Percentiles rank a stretch among this genome's conserved stretches.
These are phyloP conservation scores for Exophiala aquamarina DNA, from an alignment of 2,329 filamentous ascomycete genomes.

Conservation along the genomic window DNA sequence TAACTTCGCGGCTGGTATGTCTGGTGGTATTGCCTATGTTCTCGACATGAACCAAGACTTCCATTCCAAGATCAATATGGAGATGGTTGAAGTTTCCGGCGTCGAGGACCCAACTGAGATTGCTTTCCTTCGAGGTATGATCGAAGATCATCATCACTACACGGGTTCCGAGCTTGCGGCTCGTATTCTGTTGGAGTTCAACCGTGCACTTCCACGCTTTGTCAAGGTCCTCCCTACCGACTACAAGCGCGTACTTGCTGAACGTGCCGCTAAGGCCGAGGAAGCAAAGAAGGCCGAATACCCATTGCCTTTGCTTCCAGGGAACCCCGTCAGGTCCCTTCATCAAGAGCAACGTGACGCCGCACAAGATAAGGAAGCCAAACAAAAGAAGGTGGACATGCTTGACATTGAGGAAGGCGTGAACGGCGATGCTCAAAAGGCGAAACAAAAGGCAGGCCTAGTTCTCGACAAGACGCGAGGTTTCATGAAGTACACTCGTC, in stretches of 20 bases:
- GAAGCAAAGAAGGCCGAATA: conserved; percentile 83
- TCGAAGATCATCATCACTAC: conserved; percentile 97
- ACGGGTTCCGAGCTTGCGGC: conserved; percentile 93
- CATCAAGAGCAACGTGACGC: conserved; percentile 56
- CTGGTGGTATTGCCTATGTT: conserved; percentile 93
- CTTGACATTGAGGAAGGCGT: conserved; percentile 92
- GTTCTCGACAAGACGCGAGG: conserved; percentile 97
- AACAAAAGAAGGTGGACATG: conserved; percentile 69
- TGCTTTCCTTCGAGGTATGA: conserved; percentile 82
- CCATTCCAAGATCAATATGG: conserved; percentile 87
- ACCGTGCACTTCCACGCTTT: conserved; percentile 82
- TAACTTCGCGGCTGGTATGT: conserved; percentile 98
- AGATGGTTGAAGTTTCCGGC: conserved; percentile 90
- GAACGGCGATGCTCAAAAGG: conserved; percentile 70
- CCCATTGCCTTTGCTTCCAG: conserved; percentile 73
- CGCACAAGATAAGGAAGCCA: conserved; percentile 61
- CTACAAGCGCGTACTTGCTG: conserved; percentile 88
- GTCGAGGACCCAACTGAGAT: conserved; percentile 86
- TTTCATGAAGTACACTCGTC: conserved; percentile 96
- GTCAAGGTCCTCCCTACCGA: conserved; percentile 92
- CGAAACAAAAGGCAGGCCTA: conserved; percentile 86
- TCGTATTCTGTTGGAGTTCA: conserved; percentile 93
- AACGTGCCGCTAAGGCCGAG: conserved; percentile 81
- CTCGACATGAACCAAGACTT: conserved; percentile 89
- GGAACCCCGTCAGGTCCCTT: conserved; percentile 56